Conservation (phyloP, 2,329 filamentous ascomycete species). For the Emmonsia crescens region DNA sequence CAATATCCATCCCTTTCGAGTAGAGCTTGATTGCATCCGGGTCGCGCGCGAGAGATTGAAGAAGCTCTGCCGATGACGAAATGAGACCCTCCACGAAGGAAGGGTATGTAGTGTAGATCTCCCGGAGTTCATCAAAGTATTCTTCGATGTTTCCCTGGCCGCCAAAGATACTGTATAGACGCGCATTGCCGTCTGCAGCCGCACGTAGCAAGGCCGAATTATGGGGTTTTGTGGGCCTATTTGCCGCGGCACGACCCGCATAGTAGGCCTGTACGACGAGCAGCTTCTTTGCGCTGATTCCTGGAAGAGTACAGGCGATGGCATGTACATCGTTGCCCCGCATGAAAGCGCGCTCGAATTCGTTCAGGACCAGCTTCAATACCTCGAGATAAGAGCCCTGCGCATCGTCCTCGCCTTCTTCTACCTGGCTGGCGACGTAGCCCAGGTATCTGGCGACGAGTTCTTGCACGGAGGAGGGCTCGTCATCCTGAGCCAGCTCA, state of each 20-base stretch:
- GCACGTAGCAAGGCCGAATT: slow-evolving; percentile 88
- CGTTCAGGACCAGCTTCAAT: slow-evolving; percentile 81
- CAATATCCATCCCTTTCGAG: slow-evolving; percentile 88
- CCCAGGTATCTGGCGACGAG: slow-evolving; percentile 89
- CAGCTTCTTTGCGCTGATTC: slow-evolving; percentile 87
- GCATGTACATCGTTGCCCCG: slow-evolving; percentile 94
- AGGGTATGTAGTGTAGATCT: slow-evolving; percentile 83
- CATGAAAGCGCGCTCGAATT: slow-evolving; percentile 93
- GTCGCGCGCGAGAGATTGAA: slow-evolving; percentile 75
- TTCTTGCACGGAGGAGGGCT: slow-evolving; percentile 91
- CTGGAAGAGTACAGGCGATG: slow-evolving; percentile 70
- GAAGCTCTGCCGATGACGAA: slow-evolving; percentile 66
- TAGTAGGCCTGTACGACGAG: slow-evolving; percentile 87
- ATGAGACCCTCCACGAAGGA: slow-evolving; percentile 83
- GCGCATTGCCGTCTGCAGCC: slow-evolving; percentile 69
- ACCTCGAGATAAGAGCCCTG: slow-evolving; percentile 87
- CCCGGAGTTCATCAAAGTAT: slow-evolving; percentile 94
- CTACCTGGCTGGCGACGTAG: slow-evolving; percentile 77
- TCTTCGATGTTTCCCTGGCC: slow-evolving; percentile 99
- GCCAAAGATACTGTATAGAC: slow-evolving; percentile 88
- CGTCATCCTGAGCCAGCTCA: slow-evolving; percentile 94
- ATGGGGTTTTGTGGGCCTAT: slow-evolving; percentile 79
- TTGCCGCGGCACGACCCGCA: slow-evolving; percentile 69
- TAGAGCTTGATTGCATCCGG: slow-evolving; percentile 89
- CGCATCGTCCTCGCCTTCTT: slow-evolving; percentile 81